phyloP scores from a whole-genome alignment of 805 yeast species.

The Hanseniaspora occidentalis region DNA sequence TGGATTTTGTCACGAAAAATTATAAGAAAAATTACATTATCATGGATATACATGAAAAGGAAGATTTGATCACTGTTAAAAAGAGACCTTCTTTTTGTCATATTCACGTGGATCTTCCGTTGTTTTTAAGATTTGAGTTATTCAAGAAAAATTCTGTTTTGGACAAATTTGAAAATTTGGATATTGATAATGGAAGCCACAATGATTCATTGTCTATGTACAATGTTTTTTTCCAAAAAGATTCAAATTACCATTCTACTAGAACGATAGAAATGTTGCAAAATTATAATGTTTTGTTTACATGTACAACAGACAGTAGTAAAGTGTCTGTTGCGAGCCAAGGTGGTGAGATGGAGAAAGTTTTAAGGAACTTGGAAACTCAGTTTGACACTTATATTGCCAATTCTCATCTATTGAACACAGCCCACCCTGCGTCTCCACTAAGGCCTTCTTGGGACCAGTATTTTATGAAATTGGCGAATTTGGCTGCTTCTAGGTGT shows the following conservation, averaged over 20 bases:
- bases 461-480: constrained; percentile 88
- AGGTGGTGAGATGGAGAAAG: not conserved
- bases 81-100: constrained; percentile 80
- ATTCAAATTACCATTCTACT: constrained; percentile 16
- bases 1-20: constrained; percentile 48
- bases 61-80: constrained; percentile 33
- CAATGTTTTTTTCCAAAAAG: constrained; percentile 15
- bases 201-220: constrained; percentile 18
- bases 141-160: constrained; percentile 8
- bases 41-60: constrained; percentile 32
- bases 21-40: constrained; percentile 58
- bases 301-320: not conserved
- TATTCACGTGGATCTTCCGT: constrained; percentile 64
- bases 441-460: constrained; percentile 89
- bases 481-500: constrained; percentile 81
- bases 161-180: constrained; percentile 12
- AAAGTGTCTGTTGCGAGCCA: not conserved
- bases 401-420: not conserved
- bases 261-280: constrained; percentile 6
- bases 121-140: constrained; percentile 30
- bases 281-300: constrained; percentile 1
- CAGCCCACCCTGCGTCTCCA: constrained; percentile 10
- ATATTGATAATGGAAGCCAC: constrained; percentile 25
- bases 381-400: constrained; percentile 5
- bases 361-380: not conserved